Evolutionary conservation across 345 rosid species (phyloP).

Genomic region (Ceriops decandra): DNA sequence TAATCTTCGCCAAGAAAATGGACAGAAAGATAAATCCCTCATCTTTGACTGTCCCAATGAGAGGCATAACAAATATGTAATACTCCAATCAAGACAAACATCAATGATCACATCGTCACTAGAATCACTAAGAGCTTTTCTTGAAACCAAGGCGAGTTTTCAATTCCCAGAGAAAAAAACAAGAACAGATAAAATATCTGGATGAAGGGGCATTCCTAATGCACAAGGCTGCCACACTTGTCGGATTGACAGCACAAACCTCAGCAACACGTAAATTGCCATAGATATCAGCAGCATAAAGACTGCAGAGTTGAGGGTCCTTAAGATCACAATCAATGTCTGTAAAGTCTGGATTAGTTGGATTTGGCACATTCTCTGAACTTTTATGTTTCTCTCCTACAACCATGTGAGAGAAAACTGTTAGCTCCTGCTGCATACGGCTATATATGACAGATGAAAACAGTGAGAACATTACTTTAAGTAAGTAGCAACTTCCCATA

Average conservation of each 20-base stretch:
- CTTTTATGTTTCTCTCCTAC: conserved; percentile 35
- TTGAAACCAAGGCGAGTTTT: too few relatives aligned
- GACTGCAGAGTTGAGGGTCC: conserved; percentile 69
- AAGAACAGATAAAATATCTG: too few relatives aligned
- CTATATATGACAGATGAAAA: conserved; percentile 1
- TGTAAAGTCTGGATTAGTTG: conserved; percentile 34
- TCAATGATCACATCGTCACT: too few relatives aligned
- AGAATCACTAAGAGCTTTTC: too few relatives aligned
- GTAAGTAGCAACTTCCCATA: background rate
- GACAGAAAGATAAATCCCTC: background rate
- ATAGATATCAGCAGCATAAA: conserved; percentile 71
- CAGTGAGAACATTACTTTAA: background rate
- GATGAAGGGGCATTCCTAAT: too few relatives aligned
- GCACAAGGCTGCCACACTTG: too few relatives aligned
- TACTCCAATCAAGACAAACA: too few relatives aligned
- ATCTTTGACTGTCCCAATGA: too few relatives aligned
- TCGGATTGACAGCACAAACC: conserved; percentile 38
- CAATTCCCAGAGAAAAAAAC: background rate
- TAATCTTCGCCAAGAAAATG: background rate
- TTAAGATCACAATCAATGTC: conserved; percentile 65
- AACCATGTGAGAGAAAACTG: conserved; percentile 24
- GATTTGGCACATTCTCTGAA: conserved; percentile 24
- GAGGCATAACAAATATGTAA: too few relatives aligned
- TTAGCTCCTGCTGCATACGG: conserved; percentile 10
- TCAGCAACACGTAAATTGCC: conserved; percentile 70